A percentile compares a stretch with the other conserved stretches of the same genome.
Evolutionary conservation across 2,329 filamentous ascomycete genomes (phyloP).

Genomic region (Peltaster fructicola): DNA sequence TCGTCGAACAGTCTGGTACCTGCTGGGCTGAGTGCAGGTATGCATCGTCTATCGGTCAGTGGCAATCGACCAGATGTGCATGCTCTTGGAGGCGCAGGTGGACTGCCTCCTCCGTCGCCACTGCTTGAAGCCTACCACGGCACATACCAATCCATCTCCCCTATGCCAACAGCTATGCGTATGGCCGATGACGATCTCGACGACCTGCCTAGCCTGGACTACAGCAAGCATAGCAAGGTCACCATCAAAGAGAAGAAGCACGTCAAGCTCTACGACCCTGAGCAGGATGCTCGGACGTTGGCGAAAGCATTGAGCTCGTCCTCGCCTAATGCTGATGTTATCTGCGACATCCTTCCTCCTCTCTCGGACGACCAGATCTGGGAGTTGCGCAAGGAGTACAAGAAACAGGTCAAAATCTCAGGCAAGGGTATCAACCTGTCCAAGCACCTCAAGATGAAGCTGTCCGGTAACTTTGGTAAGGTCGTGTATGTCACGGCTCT

Average conservation of each 20-base stretch:
- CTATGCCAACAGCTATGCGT: slow-evolving; percentile 72
- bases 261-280: slow-evolving; percentile 68
- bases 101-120: slow-evolving; percentile 55
- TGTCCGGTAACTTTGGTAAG: slow-evolving; percentile 66
- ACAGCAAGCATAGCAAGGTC: slow-evolving; percentile 7
- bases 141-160: slow-evolving; percentile 85
- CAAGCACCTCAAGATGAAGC: slow-evolving; percentile 72
- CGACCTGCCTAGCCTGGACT: slow-evolving; percentile 20
- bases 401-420: slow-evolving; percentile 68
- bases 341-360: slow-evolving; percentile 70
- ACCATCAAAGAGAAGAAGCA: slow-evolving; percentile 34
- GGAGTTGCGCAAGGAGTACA: slow-evolving; percentile 75
- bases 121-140: slow-evolving; percentile 83
- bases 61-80: slow-evolving; percentile 26
- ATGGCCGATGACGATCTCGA: slow-evolving; percentile 36
- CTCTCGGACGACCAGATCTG: slow-evolving; percentile 78
- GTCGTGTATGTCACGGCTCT: slow-evolving; percentile 79
- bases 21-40: slow-evolving; percentile 21
- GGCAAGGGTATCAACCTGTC: slow-evolving; percentile 69
- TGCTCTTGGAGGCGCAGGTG: slow-evolving; percentile 18
- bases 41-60: slow-evolving; percentile 30
- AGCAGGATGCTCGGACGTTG: slow-evolving; percentile 58
- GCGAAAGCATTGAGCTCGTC: slow-evolving; percentile 54
- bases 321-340: slow-evolving; percentile 47
- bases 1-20: slow-evolving; percentile 6